Conservation (phyloP, 805 yeast species). For the Kockiozyma suomiensis region DNA sequence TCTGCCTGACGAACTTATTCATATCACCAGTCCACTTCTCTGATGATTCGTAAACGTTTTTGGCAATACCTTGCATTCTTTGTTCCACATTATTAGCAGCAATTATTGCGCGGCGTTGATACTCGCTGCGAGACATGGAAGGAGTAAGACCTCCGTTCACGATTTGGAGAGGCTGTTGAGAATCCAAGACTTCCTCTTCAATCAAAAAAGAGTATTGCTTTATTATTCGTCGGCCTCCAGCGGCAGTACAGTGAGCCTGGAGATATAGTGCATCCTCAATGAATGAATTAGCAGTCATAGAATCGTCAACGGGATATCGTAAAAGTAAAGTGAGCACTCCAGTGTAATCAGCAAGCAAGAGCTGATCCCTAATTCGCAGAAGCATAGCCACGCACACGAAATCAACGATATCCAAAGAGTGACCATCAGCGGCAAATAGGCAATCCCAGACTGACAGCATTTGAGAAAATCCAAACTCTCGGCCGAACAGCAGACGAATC, state of each 20-base stretch:
- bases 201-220: conserved; percentile 17
- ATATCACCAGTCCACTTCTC: conserved; percentile 30
- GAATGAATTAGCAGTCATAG: conserved; percentile 26
- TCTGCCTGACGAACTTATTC: conserved; percentile 28
- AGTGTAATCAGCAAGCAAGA: conserved; percentile 26
- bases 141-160: conserved; percentile 25
- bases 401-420: conserved; percentile 40
- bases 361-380: conserved; percentile 37
- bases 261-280: conserved; percentile 31
- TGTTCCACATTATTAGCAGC: conserved; percentile 16
- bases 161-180: conserved; percentile 25
- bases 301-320: conserved; percentile 30
- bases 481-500: conserved; percentile 43
- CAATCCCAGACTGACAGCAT: conserved; percentile 43
- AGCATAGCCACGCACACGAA: conserved; percentile 43
- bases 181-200: conserved; percentile 6
- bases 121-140: background rate
- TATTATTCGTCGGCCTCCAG: conserved; percentile 28
- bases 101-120: conserved; percentile 17
- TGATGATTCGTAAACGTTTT: conserved; percentile 26
- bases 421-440: conserved; percentile 42
- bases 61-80: conserved; percentile 24
- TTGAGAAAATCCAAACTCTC: conserved; percentile 42
- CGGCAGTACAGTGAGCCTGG: conserved; percentile 25
- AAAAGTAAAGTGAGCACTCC: conserved; percentile 27